A percentile compares a stretch with the other conserved stretches of the same genome.
These are phyloP conservation scores for Crepidotus sp. DNA, from an alignment of 1,284 basidiomycete genomes.

Conservation along the genomic window DNA sequence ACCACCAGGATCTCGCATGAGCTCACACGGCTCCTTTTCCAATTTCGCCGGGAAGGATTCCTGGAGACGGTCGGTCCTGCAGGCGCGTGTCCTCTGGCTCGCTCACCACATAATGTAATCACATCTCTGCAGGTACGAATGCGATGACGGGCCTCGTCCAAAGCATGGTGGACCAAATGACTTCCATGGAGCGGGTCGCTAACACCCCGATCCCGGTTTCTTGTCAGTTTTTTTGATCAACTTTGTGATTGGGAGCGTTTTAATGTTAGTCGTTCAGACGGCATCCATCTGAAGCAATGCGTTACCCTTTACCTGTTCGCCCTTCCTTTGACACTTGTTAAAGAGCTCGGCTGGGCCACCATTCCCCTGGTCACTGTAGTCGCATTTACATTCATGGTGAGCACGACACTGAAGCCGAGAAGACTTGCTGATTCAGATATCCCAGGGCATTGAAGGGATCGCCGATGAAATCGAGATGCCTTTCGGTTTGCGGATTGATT, in stretches of 20 bases:
- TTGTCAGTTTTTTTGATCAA: slow-evolving; percentile 38
- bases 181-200: slow-evolving; percentile 78
- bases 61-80: slow-evolving; percentile 82
- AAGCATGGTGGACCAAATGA: slow-evolving; percentile 76
- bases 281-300: slow-evolving; percentile 89
- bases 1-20: slow-evolving; percentile 65
- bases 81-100: slow-evolving; percentile 32
- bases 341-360: slow-evolving; percentile 72
- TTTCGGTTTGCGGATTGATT: slow-evolving; percentile 42
- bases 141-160: slow-evolving; percentile 66
- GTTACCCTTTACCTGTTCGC: slow-evolving; percentile 84
- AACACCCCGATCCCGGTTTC: slow-evolving; percentile 76
- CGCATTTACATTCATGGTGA: slow-evolving; percentile 78
- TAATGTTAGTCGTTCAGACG: slow-evolving; percentile 35
- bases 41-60: slow-evolving; percentile 69
- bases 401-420: neutral
- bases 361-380: slow-evolving; percentile 78
- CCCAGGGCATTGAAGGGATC: slow-evolving; percentile 73
- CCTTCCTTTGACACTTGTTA: slow-evolving; percentile 75
- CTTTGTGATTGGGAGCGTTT: neutral
- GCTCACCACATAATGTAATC: slow-evolving; percentile 7
- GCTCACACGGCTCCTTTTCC: slow-evolving; percentile 58
- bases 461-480: slow-evolving; percentile 90
- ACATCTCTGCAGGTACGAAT: slow-evolving; percentile 49
- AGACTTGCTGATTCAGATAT: neutral